Base-by-base conservation (phyloP, 1,284 basidiomycete species). In the Leucoagaricus sp. region DNA sequence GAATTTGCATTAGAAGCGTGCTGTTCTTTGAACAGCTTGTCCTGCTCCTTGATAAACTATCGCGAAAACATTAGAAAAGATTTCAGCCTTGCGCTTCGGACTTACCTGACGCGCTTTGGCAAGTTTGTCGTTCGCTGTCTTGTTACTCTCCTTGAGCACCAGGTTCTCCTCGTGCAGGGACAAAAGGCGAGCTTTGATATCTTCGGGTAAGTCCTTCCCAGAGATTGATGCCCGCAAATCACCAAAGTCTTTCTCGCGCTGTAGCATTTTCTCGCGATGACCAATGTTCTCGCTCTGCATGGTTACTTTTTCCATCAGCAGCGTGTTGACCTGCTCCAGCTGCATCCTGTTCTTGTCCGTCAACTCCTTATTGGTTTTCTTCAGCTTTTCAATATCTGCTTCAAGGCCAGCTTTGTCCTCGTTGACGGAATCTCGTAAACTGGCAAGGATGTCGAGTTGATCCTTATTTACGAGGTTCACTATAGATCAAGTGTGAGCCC, bases 31-130 rank as follows among this genome's bases (percentile, higher is more conserved):
- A 93, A 89, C 29, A 94, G 76, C 63, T 92, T 91, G 75, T 96
- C 94, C 71, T 97, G 95, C 52, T 87, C 82, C 71, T 93, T 93
- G 77, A 97, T 95, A 71, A 96, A 95, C 89, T 94, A 64, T 10
- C 41, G 46, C 48, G 44, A 53, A 23, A 6, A 42, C 4, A 49
- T 57, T 33, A 36, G n/a, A 26, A 1, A n/a, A n/a, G n/a, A n/a
- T n/a, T n/a, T n/a, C n/a, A n/a, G n/a, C n/a, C n/a, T n/a, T n/a
- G n/a, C n/a, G n/a, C 10, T 21, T 48, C 8, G 68, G 78, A 58
- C 7, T 21, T 66, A 93, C 92, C 63, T 80, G 78, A 64, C 86
- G 87, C 3, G 94, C 93, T 72, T 95, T 95, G 61, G 79, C 70
- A 48, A 97, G 78, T 70, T 94, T 94, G 61, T 93, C 92, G 61